Evolutionary conservation across 164 flowering plant species (phyloP).

Genomic region (Liriodendron chinense): DNA sequence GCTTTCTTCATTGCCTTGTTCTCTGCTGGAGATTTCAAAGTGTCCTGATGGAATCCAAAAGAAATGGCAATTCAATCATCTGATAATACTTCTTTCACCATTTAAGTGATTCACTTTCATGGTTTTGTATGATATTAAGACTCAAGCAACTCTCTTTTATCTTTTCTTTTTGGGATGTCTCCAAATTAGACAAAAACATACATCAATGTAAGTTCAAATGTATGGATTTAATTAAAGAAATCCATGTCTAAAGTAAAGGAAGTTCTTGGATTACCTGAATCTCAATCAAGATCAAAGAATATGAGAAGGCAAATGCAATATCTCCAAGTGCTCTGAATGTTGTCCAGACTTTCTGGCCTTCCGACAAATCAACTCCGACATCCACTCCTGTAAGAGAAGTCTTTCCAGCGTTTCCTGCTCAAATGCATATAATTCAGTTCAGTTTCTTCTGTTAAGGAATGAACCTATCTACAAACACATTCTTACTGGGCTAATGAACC

Average conservation of each 20-base stretch:
- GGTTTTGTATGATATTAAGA: neutral
- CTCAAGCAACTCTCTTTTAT: too few relatives aligned
- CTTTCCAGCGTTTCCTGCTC: constrained; percentile 45
- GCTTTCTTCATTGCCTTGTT: constrained; percentile 67
- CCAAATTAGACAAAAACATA: too few relatives aligned
- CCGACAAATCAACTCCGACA: constrained; percentile 55
- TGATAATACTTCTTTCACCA: neutral
- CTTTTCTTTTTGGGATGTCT: too few relatives aligned
- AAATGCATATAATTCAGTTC: neutral
- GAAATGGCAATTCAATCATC: neutral
- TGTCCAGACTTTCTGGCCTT: constrained; percentile 45
- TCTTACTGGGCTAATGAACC: neutral
- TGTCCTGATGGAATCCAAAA: constrained; percentile 3
- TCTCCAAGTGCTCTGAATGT: constrained; percentile 71
- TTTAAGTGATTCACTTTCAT: neutral
- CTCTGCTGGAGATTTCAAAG: constrained; percentile 28
- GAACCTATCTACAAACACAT: neutral
- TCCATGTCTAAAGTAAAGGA: neutral
- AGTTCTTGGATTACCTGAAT: constrained; percentile 48
- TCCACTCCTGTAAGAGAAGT: constrained; percentile 59
- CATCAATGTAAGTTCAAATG: too few relatives aligned
- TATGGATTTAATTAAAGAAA: too few relatives aligned
- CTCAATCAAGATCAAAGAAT: constrained; percentile 57
- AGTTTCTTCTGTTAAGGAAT: neutral
- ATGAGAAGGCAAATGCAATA: constrained; percentile 80